Conservation (phyloP, 2,329 filamentous ascomycete genomes). For the Xylariaceae sp. region DNA sequence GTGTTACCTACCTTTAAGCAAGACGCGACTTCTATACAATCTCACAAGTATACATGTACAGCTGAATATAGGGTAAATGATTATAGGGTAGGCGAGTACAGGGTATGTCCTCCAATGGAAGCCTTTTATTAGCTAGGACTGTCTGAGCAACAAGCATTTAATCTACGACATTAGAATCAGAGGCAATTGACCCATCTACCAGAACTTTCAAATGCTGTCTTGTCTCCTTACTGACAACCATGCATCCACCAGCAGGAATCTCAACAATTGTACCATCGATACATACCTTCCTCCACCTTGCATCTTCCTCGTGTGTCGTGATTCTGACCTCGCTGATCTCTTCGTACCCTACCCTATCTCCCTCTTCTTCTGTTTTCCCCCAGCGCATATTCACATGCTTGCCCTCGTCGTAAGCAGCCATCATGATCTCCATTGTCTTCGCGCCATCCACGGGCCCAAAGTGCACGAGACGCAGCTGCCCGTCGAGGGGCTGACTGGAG, state of each 20-base stretch:
- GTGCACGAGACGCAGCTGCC: conserved; percentile 72
- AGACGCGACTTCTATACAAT: no score
- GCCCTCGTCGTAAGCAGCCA: conserved; percentile 63
- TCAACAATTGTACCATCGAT: conserved; percentile 90
- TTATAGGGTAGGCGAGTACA: not conserved
- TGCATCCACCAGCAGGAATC: conserved; percentile 72
- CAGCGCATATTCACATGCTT: conserved; percentile 60
- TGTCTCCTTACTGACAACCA: conserved; percentile 65
- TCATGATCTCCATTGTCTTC: conserved; percentile 80
- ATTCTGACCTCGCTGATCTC: conserved; percentile 72
- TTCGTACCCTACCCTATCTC: conserved; percentile 70
- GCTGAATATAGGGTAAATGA: no score
- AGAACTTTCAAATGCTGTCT: conserved; percentile 53
- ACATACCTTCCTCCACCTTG: conserved; percentile 82
- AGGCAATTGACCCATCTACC: conserved; percentile 39
- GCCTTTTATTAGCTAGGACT: no score
- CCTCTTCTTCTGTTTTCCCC: conserved; percentile 33
- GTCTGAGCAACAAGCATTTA: not conserved
- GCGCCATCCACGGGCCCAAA: conserved; percentile 73
- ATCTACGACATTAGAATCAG: not conserved
- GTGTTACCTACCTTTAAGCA: no score
- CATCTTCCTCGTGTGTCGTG: conserved; percentile 70
- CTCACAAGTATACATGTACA: no score
- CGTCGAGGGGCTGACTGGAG: conserved; percentile 71
- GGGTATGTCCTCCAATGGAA: not conserved